A percentile compares a stretch with the other conserved stretches of the same genome.
Evolutionary conservation across 2,329 filamentous ascomycete genomes (phyloP).

Genomic region (Stromatinia cepivora): DNA sequence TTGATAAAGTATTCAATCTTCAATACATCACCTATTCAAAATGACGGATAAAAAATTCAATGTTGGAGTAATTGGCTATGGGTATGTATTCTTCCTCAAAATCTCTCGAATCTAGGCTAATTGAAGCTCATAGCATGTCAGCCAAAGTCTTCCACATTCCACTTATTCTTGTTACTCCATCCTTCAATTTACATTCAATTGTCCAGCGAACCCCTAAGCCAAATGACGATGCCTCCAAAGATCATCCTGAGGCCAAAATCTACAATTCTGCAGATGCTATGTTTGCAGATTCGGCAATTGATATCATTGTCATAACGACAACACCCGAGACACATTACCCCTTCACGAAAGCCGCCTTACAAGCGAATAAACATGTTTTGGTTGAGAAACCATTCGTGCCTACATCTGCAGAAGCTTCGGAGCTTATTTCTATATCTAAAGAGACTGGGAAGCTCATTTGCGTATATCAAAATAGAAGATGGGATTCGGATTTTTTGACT

Average conservation of each 20-base stretch:
- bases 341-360: conserved; percentile 63
- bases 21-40: neutral
- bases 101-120: conserved; percentile 24
- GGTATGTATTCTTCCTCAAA: conserved; percentile 30
- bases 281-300: conserved; percentile 63
- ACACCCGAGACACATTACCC: conserved; percentile 70
- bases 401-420: conserved; percentile 64
- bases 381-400: conserved; percentile 84
- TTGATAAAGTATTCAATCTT: neutral
- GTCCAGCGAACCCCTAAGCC: conserved; percentile 70
- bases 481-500: conserved; percentile 76
- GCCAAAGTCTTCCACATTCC: conserved; percentile 86
- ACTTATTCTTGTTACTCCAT: conserved; percentile 64
- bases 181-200: conserved; percentile 70
- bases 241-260: conserved; percentile 65
- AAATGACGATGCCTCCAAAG: conserved; percentile 65
- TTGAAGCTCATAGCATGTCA: conserved; percentile 46
- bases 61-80: conserved; percentile 60
- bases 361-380: conserved; percentile 73
- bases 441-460: conserved; percentile 45
- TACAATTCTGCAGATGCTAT: conserved; percentile 63
- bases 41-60: conserved; percentile 42
- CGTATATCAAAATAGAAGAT: conserved; percentile 58
- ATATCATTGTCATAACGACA: conserved; percentile 71
- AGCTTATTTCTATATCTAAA: conserved; percentile 51